Conservation (phyloP, 345 rosid genomes). For the Excoecaria cochinchinensis region DNA sequence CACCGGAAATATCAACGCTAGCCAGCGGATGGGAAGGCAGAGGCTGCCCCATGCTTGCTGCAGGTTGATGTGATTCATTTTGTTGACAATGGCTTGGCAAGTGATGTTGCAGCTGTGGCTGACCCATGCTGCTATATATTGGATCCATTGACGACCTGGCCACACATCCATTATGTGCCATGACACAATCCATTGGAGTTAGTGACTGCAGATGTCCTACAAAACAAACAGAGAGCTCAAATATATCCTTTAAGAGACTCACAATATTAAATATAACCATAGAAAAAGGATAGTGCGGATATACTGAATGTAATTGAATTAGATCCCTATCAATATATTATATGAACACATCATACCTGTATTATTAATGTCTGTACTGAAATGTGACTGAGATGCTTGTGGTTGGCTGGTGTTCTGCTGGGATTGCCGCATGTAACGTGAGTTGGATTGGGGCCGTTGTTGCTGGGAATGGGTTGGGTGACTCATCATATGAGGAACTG, state of each 20-base stretch:
- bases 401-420: constrained; percentile 19
- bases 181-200: constrained; percentile 13
- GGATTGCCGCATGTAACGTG: constrained; percentile 16
- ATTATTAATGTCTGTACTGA: constrained; percentile 15
- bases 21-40: constrained; percentile 17
- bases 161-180: too few species aligned
- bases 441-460: constrained; percentile 15
- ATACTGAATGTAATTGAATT: not conserved
- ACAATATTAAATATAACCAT: not conserved
- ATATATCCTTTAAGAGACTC: not conserved
- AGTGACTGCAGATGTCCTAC: constrained; percentile 10
- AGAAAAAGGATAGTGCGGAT: not conserved
- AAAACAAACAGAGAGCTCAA: not conserved
- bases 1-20: constrained; percentile 19
- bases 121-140: constrained; percentile 4
- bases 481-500: constrained; percentile 1
- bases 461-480: constrained; percentile 20
- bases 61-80: constrained; percentile 14
- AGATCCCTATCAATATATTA: not conserved
- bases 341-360: not conserved
- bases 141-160: constrained; percentile 20
- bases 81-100: constrained; percentile 9
- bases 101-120: not conserved
- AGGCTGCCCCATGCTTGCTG: constrained; percentile 17
- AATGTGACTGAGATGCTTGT: constrained; percentile 18